A percentile compares a stretch with the other conserved stretches of the same genome.
Evolutionary conservation across 495 filamentous ascomycete genomes (phyloP).

Genomic region (Lichenothelia convexa): DNA sequence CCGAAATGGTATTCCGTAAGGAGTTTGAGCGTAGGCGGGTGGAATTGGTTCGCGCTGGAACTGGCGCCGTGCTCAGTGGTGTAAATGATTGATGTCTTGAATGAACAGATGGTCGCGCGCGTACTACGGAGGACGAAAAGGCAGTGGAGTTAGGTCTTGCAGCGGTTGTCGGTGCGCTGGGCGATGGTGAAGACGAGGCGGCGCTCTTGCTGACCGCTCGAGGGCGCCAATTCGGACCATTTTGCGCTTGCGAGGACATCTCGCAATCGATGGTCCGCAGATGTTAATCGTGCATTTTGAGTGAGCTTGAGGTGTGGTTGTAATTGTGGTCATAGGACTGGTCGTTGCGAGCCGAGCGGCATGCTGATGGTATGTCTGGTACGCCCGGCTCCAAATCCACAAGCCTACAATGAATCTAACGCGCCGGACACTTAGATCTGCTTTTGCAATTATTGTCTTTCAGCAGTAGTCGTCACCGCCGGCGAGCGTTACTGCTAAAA

Average conservation of each 20-base stretch:
- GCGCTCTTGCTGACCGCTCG: slow-evolving; percentile 57
- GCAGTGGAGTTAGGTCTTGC: slow-evolving; percentile 56
- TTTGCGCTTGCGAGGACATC: slow-evolving; percentile 25
- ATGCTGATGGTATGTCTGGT: no score
- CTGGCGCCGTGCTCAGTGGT: slow-evolving; percentile 20
- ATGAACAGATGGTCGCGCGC: slow-evolving; percentile 28
- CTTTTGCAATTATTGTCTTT: no score
- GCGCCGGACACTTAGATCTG: no score
- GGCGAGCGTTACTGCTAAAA: no score
- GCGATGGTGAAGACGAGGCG: slow-evolving; percentile 38
- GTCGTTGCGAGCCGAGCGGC: no score
- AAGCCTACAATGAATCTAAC: no score
- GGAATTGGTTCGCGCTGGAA: slow-evolving; percentile 19
- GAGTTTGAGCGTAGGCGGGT: slow-evolving; percentile 44
- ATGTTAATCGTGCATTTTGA: no score
- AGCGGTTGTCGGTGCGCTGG: slow-evolving; percentile 32
- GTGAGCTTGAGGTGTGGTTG: no score
- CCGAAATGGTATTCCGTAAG: slow-evolving; percentile 27
- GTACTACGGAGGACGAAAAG: slow-evolving; percentile 34
- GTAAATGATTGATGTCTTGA: slow-evolving; percentile 39
- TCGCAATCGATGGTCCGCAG: no score
- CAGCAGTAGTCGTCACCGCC: no score
- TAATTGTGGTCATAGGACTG: no score
- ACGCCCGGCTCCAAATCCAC: no score
- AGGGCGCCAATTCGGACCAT: slow-evolving; percentile 37